Evolutionary conservation across 1,284 basidiomycete species (phyloP).

Genomic region (Papiliotrema nemorosa): DNA sequence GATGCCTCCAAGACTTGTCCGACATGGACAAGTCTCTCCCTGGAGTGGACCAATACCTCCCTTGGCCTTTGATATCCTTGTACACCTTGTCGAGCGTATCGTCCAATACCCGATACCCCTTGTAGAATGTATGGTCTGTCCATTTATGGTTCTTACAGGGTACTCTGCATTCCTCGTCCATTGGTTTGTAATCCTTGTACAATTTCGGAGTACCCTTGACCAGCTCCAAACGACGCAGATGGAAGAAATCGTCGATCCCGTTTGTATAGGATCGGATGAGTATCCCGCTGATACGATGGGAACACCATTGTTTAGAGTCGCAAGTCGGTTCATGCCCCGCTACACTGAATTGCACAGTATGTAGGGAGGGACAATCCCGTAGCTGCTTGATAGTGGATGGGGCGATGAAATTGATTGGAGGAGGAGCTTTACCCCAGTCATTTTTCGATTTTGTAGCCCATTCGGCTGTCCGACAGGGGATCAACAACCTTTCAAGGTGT

Average conservation of each 20-base stretch:
- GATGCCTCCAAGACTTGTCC: conserved; percentile 3
- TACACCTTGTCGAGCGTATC: conserved; percentile 1
- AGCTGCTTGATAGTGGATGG: not conserved
- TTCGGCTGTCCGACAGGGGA: not conserved
- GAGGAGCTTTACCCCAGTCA: conserved; percentile 2
- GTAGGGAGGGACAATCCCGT: not conserved
- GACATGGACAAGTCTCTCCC: conserved; percentile 3
- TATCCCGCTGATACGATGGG: conserved; percentile 12
- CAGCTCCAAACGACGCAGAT: conserved; percentile 14
- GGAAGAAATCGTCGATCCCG: conserved; percentile 9
- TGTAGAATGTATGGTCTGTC: conserved; percentile 6
- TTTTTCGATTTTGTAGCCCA: not conserved
- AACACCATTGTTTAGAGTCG: conserved; percentile 9
- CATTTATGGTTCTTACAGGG: conserved; percentile 5
- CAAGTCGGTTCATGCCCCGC: not conserved
- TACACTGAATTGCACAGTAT: not conserved
- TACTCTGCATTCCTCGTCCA: not conserved
- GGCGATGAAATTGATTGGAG: not conserved
- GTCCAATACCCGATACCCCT: not conserved
- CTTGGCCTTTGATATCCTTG: not conserved
- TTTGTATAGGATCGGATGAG: conserved; percentile 14
- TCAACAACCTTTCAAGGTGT: not conserved
- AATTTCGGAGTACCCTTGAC: conserved; percentile 9
- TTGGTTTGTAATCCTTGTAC: not conserved
- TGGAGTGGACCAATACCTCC: not conserved